A percentile compares a stretch with the other conserved stretches of the same genome.
phyloP scores from a whole-genome alignment of 2,329 filamentous ascomycete genomes.

The Meredithiella fracta region DNA sequence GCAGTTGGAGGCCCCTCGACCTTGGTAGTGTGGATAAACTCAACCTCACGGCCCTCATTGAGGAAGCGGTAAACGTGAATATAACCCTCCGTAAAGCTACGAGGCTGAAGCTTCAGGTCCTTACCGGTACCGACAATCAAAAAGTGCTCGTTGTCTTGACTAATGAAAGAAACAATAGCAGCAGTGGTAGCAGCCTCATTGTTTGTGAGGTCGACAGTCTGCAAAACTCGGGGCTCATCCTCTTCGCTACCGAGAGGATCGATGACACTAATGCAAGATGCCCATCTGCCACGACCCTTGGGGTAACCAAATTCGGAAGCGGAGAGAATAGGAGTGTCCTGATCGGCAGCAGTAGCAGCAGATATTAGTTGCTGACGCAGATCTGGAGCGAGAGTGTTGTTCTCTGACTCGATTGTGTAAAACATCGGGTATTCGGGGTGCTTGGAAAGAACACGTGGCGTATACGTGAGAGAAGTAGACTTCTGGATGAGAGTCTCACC shows the following conservation, averaged over 20 bases:
- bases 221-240: conserved; percentile 47
- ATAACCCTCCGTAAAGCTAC: conserved; percentile 60
- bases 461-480: conserved; percentile 74
- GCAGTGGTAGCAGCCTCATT: conserved; percentile 87
- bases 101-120: conserved; percentile 65
- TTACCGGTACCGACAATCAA: conserved; percentile 90
- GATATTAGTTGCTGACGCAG: conserved; percentile 58
- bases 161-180: conserved; percentile 69
- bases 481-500: conserved; percentile 76
- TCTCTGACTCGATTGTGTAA: conserved; percentile 87
- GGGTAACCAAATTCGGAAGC: conserved; percentile 82
- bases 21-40: conserved; percentile 94
- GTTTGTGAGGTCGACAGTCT: conserved; percentile 65
- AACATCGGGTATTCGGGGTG: conserved; percentile 81
- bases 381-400: conserved; percentile 72
- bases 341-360: conserved; percentile 54
- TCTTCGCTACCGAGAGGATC: conserved; percentile 39
- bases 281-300: conserved; percentile 71
- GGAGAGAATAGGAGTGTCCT: conserved; percentile 52
- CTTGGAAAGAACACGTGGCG: conserved; percentile 70
- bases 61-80: conserved; percentile 86
- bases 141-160: conserved; percentile 76
- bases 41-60: conserved; percentile 70
- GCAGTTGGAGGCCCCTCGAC: conserved; percentile 79
- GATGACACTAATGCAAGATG: conserved; percentile 84